Evolutionary conservation across 2,329 filamentous ascomycete species (phyloP), one percentile per base, ranked within the genome.

Genomic region (Aspergillus fumigatiaffinis): DNA sequence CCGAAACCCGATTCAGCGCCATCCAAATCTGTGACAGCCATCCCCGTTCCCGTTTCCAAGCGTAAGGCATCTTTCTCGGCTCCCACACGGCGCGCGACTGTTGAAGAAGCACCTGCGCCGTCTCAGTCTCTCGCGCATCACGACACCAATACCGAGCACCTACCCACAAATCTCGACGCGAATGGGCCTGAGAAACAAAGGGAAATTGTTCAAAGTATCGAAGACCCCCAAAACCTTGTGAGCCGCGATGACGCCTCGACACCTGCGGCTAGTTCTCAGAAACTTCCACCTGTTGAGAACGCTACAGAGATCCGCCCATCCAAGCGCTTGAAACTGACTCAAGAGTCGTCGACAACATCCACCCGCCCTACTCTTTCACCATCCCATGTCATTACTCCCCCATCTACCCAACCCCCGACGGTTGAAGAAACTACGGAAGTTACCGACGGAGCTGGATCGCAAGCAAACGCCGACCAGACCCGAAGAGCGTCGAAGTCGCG

Each of bases 21-120:
- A 28, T 41, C 55, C 14, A 52, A 55, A 42, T 53, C 60, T 50
- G 51, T 62, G 32, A 65, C 65, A 17, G 50, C 68, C 7, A 66
- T 69, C 56, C 61, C 71, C 8, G 67, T 72, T 21, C 67, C 71
- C 51, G 59, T 28, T 3, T 65, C 71, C 1, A 67, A 70, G 47
- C 66, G 63, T 29, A 71, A 67, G 50, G 55, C 63, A 12, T 67
- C 70, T 21, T 46, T 69, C 6, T 57, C 65, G n/a, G 56, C 58
- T 38, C 54, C 66, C n/a, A 28, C 51, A n/a, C 25, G 46, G 44
- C 26, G 42, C 51, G 41, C 51, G 44, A 46, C 46, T 8, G 48
- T 56, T 25, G 44, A 57, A 51, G 50, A 56, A 52, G 50, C 61
- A 9, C 53, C 64, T 26, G 54, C 64, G 9, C 54, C 60, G 14